Base-by-base conservation (phyloP, 352 stramenopile species). In the Paralagenidium karlingii region DNA sequence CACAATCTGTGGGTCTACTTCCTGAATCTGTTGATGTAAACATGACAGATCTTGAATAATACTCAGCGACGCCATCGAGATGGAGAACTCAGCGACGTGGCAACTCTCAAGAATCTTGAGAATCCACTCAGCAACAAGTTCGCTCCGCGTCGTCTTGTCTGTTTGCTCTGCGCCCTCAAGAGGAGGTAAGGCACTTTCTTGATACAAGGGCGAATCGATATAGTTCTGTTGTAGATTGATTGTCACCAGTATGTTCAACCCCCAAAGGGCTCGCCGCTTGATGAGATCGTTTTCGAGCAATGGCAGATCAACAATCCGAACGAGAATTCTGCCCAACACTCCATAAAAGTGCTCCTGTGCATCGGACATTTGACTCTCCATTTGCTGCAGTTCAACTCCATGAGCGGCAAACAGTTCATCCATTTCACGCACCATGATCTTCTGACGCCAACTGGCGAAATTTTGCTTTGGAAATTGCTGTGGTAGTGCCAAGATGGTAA, bases 31-130 rank as follows among this genome's bases (percentile, higher is more conserved):
- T 27, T 68, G 58, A 41, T 92, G 73, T 29, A 74, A 88, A 22
- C 84, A 64, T 0, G 77, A 66, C 34, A 92, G 48, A 29, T 88
- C 78, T 43, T 92, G 78, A 13, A 92, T 37, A 38, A 86, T 84
- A 9, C 56, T 67, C 1, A 92, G 51, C 18, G 75, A 73, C 2
- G 75, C 79, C 52, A 83, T 84, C 2, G 78, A 83, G 30, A 92
- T 67, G 0, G 68, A 79, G 26, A 84, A 80, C 32, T 88, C 66
- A 12, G 68, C 38, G 21, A 69, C 62, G 34, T 85, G 71, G 37
- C 75, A 92, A 16, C 71, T 67, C 28, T 88, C 75, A n/a, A 88
- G 70, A 16, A 92, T 49, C 43, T 85, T 58, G 21, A 84, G 62
- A 41, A 92, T 73, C 68, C 75, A 92, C 12, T 84, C 70, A 5